These are phyloP conservation scores for Sonneratia caseolaris DNA, from an alignment of 345 rosid species.

Conservation along the genomic window DNA sequence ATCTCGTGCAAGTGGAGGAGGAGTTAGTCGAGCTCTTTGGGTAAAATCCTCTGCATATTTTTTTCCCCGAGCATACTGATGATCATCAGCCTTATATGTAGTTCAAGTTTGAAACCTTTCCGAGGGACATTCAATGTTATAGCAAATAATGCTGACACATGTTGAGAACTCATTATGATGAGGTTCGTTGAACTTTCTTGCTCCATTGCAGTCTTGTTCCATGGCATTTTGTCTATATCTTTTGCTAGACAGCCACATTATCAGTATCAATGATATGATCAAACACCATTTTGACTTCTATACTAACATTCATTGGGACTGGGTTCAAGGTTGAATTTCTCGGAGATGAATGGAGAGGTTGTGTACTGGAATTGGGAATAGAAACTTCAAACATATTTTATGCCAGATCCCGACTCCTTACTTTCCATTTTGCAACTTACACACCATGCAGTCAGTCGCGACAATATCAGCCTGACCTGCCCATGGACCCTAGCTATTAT, in stretches of 20 bases:
- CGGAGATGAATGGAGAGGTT: too few species aligned
- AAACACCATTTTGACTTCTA: background rate
- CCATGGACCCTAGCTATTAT: background rate
- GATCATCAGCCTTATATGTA: background rate
- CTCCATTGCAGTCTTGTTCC: background rate
- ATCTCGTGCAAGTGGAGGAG: background rate
- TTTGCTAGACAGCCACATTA: background rate
- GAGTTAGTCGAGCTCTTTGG: background rate
- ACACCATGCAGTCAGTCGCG: too few species aligned
- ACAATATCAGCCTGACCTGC: background rate
- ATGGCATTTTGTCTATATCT: background rate
- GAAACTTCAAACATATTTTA: too few species aligned
- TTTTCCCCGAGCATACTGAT: background rate
- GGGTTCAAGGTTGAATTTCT: too few species aligned
- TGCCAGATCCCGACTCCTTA: too few species aligned
- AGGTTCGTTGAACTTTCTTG: background rate
- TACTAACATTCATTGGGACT: too few species aligned
- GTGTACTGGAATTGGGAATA: background rate
- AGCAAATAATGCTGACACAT: slow-evolving; percentile 2
- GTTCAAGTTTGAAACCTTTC: background rate
- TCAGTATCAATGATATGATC: background rate
- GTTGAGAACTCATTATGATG: background rate
- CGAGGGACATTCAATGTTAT: background rate
- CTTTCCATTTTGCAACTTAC: too few species aligned
- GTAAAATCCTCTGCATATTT: background rate